Base-by-base conservation (phyloP, 305 asterid species). In the Solanum hybrid region DNA sequence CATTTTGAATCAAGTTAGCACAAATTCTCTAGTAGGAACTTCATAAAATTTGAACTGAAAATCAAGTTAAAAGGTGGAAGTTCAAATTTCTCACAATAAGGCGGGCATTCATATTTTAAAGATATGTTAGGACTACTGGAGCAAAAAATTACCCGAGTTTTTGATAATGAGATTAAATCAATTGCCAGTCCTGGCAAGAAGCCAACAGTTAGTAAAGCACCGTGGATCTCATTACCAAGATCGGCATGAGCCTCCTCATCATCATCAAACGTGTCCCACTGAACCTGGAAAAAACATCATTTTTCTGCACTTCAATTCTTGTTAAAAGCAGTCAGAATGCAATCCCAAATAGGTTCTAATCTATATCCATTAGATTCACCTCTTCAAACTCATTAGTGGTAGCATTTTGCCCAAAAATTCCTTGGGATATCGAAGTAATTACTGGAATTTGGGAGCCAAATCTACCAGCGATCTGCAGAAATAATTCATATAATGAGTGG, bases 141-240 rank as follows among this genome's bases (percentile, higher is more conserved):
- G 36, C 26, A 78, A 31, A 32, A 11, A 31, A 13, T 78, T 93
- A 95, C 98, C 95, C 57, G 84, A 70, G 89, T 79, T 75, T 89
- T 86, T 86, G 81, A 81, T 76, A 96, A 87, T 26, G 98, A 96
- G 90, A 96, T 89, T 90, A 94, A 89, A 89, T 89, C 90, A 89
- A 93, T 92, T 93, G 91, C 96, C 80, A 97, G 87, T 76, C 98
- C 98, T 1, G 99, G 98, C 75, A 97, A 92, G 90, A 93, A 94
- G 86, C 99, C 99, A 88, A 96, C 93, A 33, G 96, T 96, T 92
- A 97, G 85, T 84, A 94, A 81, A 86, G 95, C 92, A 89, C 97
- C 99, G n/a, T 83, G 68, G 84, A 90, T 91, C 61, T 61, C 91
- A 90, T 86, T 93, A 87, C 20, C 91, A 89, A 68, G 39, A 68